Percentiles rank a stretch among this genome's conserved stretches.
Evolutionary conservation across 371 early-diverging fungal genomes (phyloP).

Genomic region (Circinella minor): DNA sequence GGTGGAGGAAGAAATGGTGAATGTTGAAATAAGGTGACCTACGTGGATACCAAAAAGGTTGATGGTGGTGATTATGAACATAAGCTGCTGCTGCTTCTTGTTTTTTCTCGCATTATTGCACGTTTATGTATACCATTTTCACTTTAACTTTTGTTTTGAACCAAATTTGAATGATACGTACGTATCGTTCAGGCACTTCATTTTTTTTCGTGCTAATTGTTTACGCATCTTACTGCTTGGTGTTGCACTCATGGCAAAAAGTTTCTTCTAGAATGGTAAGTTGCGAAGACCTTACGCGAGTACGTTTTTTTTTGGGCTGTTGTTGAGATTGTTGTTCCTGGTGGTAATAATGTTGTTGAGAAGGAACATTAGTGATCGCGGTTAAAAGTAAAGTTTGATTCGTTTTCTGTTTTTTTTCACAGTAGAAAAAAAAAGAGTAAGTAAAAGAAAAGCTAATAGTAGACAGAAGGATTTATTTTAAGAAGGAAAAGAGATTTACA

Average conservation of each 20-base stretch:
- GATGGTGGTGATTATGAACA: constrained; percentile 13
- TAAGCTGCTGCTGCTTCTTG: constrained; percentile 48
- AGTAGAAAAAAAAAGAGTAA: neutral
- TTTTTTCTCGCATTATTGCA: constrained; percentile 57
- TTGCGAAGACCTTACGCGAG: constrained; percentile 77
- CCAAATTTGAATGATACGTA: constrained; percentile 99
- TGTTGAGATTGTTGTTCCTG: neutral
- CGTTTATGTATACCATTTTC: constrained; percentile 71
- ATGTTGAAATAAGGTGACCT: constrained; percentile 7
- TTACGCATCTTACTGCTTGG: constrained; percentile 86
- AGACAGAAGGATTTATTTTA: constrained; percentile 7
- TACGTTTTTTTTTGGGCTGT: constrained; percentile 58
- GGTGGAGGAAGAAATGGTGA: neutral
- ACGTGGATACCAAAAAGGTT: constrained; percentile 19
- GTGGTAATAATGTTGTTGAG: constrained; percentile 3
- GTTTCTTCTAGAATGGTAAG: constrained; percentile 76
- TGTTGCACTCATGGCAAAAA: constrained; percentile 67
- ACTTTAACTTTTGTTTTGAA: constrained; percentile 99
- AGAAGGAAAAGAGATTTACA: neutral
- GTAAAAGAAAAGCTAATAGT: neutral
- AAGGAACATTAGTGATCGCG: neutral
- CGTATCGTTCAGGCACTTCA: constrained; percentile 90
- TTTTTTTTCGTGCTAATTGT: constrained; percentile 82
- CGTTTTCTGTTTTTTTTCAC: neutral
- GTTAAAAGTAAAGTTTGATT: constrained; percentile 6